Evolutionary conservation across 1,139 yeast species (phyloP), one percentile per base, ranked within the genome.

Genomic region (Saccharomyces hybrid): DNA sequence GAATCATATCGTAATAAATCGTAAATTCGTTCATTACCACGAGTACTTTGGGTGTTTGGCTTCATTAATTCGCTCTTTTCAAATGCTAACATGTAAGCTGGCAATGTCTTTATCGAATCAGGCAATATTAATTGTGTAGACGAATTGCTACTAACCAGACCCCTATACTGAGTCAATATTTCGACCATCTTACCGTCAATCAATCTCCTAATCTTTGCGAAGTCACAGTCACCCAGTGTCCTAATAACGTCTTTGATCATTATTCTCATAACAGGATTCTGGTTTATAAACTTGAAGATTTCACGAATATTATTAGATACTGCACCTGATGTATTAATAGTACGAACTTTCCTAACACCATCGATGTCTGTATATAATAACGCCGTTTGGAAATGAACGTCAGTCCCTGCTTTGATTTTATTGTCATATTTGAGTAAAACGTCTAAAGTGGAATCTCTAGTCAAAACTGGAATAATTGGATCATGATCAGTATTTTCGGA

Each of bases 381-480:
- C 0, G 98, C 98, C 1, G 89, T 87, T 72, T 93, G 99, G 75
- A 91, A 89, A 69, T 89, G 95, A 47, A 90, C 88, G 68, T 89
- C 96, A 44, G 80, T 77, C 57, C 82, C 82, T 2, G 87, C 76
- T 56, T 84, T 81, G 49, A 95, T 76, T 58, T 81, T 83, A 1
- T 90, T 91, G 66, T 90, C 97, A 64, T 88, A 86, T 54, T 77
- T 78, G 63, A 93, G 82, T 53, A 88, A 76, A 2, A 88, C 83
- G 3, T 89, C 86, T 56, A 89, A 71, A 2, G 87, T 78, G 50
- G 88, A 86, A 62, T 87, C 85, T 19, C 79, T 77, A 49, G 79
- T 78, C 21, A 91, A 71, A 5, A 81, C 73, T 0, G 97, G 91
- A 28, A 90, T 70, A n/a, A 75, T 72, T 2, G 96, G 95, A 61